Percentiles rank a stretch among this genome's conserved stretches.
phyloP scores from a whole-genome alignment of 2,329 filamentous ascomycete species.

The Penicillium sp. region DNA sequence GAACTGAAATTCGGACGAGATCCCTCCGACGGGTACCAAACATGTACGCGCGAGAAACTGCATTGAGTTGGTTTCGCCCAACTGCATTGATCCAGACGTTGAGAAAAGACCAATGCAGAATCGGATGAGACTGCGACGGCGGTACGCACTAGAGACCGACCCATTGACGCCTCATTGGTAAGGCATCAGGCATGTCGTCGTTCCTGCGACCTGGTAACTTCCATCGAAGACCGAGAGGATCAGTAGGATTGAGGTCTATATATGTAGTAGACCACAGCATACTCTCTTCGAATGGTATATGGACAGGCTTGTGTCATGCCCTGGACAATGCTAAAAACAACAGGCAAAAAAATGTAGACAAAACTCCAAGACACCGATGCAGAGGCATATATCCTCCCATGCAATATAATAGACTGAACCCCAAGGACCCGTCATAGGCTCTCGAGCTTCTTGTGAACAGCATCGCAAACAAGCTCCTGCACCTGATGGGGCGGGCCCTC shows the following conservation, averaged over 20 bases:
- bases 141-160: too few relatives aligned
- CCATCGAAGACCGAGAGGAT: background rate
- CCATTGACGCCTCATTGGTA: too few relatives aligned
- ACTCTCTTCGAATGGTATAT: conserved; percentile 4
- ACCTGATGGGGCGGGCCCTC: conserved; percentile 53
- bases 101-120: too few relatives aligned
- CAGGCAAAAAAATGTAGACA: background rate
- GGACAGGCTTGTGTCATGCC: conserved; percentile 1
- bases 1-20: too few relatives aligned
- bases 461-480: conserved; percentile 54
- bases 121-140: too few relatives aligned
- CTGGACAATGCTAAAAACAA: conserved; percentile 4
- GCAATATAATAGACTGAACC: background rate
- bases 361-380: conserved; percentile 16
- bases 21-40: too few relatives aligned
- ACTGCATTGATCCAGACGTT: too few relatives aligned
- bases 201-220: too few relatives aligned
- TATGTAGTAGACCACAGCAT: background rate
- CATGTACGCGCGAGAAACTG: too few relatives aligned
- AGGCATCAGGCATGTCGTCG: too few relatives aligned
- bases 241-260: background rate
- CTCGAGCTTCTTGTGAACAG: conserved; percentile 54
- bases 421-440: background rate
- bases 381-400: conserved; percentile 6
- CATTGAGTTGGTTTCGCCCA: too few relatives aligned